Evolutionary conservation across 345 rosid species (phyloP), one percentile per base, ranked within the genome.

Genomic region (Linum usitatissimum): DNA sequence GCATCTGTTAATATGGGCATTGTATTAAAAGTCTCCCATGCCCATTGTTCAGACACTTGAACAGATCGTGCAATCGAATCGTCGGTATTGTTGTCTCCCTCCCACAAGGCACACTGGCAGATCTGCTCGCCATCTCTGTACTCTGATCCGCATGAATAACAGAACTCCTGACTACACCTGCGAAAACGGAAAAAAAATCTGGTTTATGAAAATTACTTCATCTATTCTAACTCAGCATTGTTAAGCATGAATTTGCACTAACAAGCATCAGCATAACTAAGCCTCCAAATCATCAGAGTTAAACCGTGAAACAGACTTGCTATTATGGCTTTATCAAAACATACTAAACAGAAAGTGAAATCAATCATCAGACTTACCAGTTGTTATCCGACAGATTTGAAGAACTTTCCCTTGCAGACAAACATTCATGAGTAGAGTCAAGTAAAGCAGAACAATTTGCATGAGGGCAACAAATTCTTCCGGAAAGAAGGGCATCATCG

Each of bases 41-140:
- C 88, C 97, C 97, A 93, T 72, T 86, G 97, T 71, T 93, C 99
- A 17, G 92, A 81, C 76, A 86, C 97, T 68, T 86, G 97, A 42
- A 78, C 79, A 61, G 88, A 81, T 58, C 72, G 85, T 14, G 70
- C 69, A n/a, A 69, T 69, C 38, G 66, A 71, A 61, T 84, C 90
- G 63, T 83, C 96, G 0, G 80, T 73, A 72, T 73, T 79, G n/a
- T 84, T 12, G 14, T 45, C 51, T 45, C 96, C 84, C 73, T 93
- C 97, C 64, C 85, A 96, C 62, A 78, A 67, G 28, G 28, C 28
- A 23, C 28, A 23, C 28, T 23, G 28, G 28, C 28, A 23, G 2
- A 2, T 23, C 28, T 23, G 28, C 28, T 23, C 28, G 28, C 28
- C 28, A 23, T 23, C 28, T 23, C 28, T 23, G 28, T 23, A 23